Base-by-base conservation (phyloP, 2,329 filamentous ascomycete species). In the Epicoccum sorghinum region DNA sequence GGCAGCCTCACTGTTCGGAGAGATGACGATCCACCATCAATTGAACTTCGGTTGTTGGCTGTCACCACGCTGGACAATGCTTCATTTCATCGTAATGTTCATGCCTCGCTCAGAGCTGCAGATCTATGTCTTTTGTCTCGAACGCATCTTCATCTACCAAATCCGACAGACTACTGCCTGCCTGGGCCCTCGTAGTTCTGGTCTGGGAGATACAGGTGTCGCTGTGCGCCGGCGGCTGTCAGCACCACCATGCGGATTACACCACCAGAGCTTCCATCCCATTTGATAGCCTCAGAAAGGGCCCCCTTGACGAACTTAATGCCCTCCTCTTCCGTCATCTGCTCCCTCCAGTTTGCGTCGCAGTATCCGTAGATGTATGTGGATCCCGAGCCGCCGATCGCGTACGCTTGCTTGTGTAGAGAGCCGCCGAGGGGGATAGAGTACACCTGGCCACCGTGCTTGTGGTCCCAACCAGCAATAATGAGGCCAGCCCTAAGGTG, bases 361-460 rank as follows among this genome's bases (percentile, higher is more conserved):
- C 93, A 98, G 83, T 96, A 98, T 68, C 95, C 95, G 82, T 98
- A 99, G 78, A 99, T 99, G 82, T 99, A 99, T 58, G 95, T 98
- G 67, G 93, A 98, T 37, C 95, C 95, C 18, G 93, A 98, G 40
- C 95, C 95, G 66, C 92, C 93, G 70, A 99, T 99, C 38, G 95
- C 87, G 73, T 97, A 99, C 14, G 93, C 76, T 76, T 97, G 93
- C 83, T 98, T 97, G 86, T 99, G 95, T 67, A 99, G 86, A 45
- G 95, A 98, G 52, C 95, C 95, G 67, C 95, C 95, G 36, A 98
- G 84, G 3, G 95, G 95, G 75, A 99, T 97, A 69, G 91, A 95
- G 82, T 97, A 99, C 61, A 99, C 93, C 76, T 98, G 93, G 44
- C 95, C 95, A 64, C 95, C 95, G 76, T 97, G 91, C 73, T 91